Base-by-base conservation (phyloP, 495 filamentous ascomycete genomes). In the Pyrenopolyporus hunteri region DNA sequence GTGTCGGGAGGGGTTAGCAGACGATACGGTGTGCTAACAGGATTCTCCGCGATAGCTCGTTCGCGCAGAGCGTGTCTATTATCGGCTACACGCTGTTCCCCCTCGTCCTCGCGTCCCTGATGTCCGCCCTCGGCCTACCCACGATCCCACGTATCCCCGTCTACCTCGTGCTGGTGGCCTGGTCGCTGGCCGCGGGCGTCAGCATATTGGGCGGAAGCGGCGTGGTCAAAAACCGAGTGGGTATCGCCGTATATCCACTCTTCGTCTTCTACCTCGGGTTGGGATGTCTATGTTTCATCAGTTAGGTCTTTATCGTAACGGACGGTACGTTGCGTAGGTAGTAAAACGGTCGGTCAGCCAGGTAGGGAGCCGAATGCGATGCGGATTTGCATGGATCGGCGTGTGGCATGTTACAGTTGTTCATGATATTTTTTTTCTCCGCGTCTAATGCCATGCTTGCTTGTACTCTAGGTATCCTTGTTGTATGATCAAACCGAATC, bases 41-140 rank as follows among this genome's bases (percentile, higher is more conserved):
- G 40, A 28, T 9, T 9, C 9, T 28, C 13, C 4, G 23, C 8
- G 19, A 42, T 63, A 98, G 94, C 60, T 96, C 94, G 20, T 98
- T 98, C 75, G 93, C 95, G 78, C 94, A 98, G 74, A 93, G 90
- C 40, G 83, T 98, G 60, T 96, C 91, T 73, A 96, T 98, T 66
- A 98, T 98, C 72, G 94, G 94, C 29, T 98, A 98, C 75, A 98
- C 94, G 2, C 86, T 98, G 49, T 98, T 98, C 78, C 94, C 94
- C n/a, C 82, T 98, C 31, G 95, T 97, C 67, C 89, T 98, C 66
- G 95, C 95, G 5, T 85, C 94, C 9, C 74, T 98, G 32, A 83
- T 98, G 55, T 96, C 92, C 51, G 93, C 92, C 0, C 57, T 98
- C 6, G 78, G 82, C 43, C 80, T 97, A 4, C 87, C 84, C 23